Percentiles rank a stretch among this genome's conserved stretches.
Conservation (phyloP, 495 filamentous ascomycete species). For the Aspergillus sclerotiicarbonarius region DNA sequence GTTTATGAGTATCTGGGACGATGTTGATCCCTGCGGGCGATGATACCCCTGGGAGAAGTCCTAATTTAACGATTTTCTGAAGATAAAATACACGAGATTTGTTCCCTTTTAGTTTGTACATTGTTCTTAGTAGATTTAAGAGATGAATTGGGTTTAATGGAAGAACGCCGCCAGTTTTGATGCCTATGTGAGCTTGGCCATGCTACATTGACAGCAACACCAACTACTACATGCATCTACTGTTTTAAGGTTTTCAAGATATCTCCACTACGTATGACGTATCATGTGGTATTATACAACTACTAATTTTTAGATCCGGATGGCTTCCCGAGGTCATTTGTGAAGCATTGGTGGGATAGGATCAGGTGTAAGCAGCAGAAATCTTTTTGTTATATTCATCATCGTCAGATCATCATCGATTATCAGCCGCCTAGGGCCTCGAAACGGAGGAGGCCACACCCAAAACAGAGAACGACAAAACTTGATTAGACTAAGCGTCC, state of each 20-base stretch:
- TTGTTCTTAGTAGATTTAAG: background rate
- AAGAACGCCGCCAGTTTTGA: background rate
- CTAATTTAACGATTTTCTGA: constrained; percentile 19
- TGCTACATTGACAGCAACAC: too few relatives aligned
- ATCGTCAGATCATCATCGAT: constrained; percentile 25
- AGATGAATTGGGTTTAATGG: background rate
- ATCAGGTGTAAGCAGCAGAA: background rate
- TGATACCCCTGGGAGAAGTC: constrained; percentile 18
- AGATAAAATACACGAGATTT: constrained; percentile 11
- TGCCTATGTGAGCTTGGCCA: too few relatives aligned
- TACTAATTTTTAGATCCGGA: too few relatives aligned
- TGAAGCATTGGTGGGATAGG: too few relatives aligned
- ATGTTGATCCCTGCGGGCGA: constrained; percentile 14
- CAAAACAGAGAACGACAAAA: constrained; percentile 6
- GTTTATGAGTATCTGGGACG: constrained; percentile 23
- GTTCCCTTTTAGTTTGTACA: constrained; percentile 7
- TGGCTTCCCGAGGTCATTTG: too few relatives aligned
- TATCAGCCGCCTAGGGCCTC: constrained; percentile 13
- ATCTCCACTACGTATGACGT: too few relatives aligned
- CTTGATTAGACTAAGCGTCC: constrained; percentile 25
- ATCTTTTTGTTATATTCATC: constrained; percentile 16
- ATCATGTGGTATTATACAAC: too few relatives aligned
- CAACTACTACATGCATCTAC: too few relatives aligned
- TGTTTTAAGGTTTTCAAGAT: too few relatives aligned
- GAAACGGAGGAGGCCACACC: constrained; percentile 5